A percentile compares a stretch with the other conserved stretches of the same genome.
Evolutionary conservation across 176 grass and related monocot genomes (phyloP).

Genomic region (Dactylis glomerata): DNA sequence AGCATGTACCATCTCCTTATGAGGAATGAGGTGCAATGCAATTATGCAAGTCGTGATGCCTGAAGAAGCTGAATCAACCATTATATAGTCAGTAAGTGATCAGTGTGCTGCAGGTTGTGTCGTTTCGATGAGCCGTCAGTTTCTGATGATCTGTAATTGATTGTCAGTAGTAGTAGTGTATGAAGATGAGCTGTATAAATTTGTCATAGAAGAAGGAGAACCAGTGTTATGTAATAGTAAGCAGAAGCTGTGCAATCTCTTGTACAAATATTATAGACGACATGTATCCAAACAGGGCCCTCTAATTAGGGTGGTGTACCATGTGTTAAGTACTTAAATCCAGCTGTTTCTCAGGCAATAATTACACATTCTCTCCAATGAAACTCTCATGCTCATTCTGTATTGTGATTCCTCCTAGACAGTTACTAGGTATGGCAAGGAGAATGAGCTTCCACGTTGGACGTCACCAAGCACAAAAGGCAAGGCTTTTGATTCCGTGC

Average conservation of each 20-base stretch:
- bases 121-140: neutral
- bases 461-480: too few relatives aligned
- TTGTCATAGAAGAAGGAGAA: neutral
- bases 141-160: neutral
- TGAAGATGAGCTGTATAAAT: neutral
- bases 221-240: neutral
- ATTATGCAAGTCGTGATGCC: neutral
- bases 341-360: too few relatives aligned
- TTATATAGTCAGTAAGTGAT: neutral
- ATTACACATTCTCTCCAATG: too few relatives aligned
- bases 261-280: neutral
- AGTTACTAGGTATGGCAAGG: too few relatives aligned
- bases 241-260: conserved; percentile 1
- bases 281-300: too few relatives aligned
- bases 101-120: neutral
- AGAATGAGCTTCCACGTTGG: too few relatives aligned
- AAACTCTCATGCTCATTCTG: too few relatives aligned
- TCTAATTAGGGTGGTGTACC: too few relatives aligned
- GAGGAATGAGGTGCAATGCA: neutral
- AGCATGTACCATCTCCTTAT: neutral
- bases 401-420: too few relatives aligned
- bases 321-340: too few relatives aligned
- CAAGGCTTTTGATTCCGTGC: too few relatives aligned
- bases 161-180: neutral
- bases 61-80: neutral